Percentiles rank a stretch among this genome's conserved stretches.
These are phyloP conservation scores for Vigna radiata DNA, from an alignment of 306 rosid genomes.

Conservation along the genomic window DNA sequence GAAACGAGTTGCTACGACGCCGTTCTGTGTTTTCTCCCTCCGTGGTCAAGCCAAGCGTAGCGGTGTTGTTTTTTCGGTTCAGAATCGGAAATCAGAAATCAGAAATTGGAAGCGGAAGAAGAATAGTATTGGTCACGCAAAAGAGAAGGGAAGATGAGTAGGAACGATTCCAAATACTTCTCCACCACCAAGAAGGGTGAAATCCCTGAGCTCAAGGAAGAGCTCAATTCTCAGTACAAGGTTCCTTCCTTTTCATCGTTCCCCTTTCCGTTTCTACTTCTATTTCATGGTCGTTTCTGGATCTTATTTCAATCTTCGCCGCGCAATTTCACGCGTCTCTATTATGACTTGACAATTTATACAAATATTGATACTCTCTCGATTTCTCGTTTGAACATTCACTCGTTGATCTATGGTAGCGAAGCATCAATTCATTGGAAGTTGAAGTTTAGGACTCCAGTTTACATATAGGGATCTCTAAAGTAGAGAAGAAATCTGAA, in stretches of 20 bases:
- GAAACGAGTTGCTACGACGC: background rate
- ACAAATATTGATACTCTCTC: slow-evolving; percentile 2
- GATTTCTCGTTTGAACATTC: background rate
- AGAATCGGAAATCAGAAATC: background rate
- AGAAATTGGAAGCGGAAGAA: background rate
- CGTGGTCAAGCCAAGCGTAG: background rate
- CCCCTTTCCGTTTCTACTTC: background rate
- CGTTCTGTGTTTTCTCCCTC: background rate
- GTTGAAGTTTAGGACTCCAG: slow-evolving; percentile 3
- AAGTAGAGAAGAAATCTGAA: background rate
- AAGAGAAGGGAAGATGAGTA: slow-evolving; percentile 61
- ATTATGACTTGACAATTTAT: slow-evolving; percentile 4
- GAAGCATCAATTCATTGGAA: background rate
- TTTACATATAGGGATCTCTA: background rate
- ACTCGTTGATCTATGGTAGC: background rate
- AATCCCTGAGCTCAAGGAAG: slow-evolving; percentile 98
- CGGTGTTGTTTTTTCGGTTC: background rate
- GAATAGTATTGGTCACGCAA: background rate
- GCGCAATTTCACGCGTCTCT: background rate
- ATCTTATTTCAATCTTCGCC: slow-evolving; percentile 1
- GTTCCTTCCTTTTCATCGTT: slow-evolving; percentile 37
- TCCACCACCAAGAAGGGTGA: slow-evolving; percentile 97
- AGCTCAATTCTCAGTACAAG: slow-evolving; percentile 99
- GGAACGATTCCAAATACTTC: slow-evolving; percentile 95
- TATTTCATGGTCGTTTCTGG: background rate